Percentiles rank a stretch among this genome's conserved stretches.
Conservation (phyloP, 306 rosid species). For the Comarum palustre region DNA sequence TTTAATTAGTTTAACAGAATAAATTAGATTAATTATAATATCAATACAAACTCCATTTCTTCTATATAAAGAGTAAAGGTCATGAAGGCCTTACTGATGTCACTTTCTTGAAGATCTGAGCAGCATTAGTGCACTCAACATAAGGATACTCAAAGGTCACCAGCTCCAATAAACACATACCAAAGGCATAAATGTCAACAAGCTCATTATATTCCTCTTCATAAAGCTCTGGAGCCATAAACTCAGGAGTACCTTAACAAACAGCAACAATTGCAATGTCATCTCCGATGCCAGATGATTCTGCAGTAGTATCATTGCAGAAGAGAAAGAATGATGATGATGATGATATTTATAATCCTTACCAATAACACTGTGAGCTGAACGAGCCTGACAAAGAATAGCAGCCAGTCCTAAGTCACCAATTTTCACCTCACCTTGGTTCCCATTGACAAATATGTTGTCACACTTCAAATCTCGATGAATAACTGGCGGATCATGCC, state of each 20-base stretch:
- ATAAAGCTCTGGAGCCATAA: constrained; percentile 98
- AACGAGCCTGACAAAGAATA: constrained; percentile 79
- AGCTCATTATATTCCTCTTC: constrained; percentile 97
- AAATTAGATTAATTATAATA: constrained; percentile 2
- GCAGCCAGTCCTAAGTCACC: constrained; percentile 97
- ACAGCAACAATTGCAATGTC: constrained; percentile 20
- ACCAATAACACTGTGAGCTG: constrained; percentile 98
- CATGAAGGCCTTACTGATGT: constrained; percentile 63
- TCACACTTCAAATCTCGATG: constrained; percentile 99
- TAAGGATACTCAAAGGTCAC: constrained; percentile 94
- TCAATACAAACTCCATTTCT: constrained; percentile 13
- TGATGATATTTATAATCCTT: constrained; percentile 27
- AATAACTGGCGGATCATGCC: constrained; percentile 88
- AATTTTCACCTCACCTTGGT: constrained; percentile 97
- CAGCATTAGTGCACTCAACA: constrained; percentile 88
- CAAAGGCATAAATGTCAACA: constrained; percentile 95
- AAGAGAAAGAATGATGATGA: constrained; percentile 12
- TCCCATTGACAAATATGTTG: constrained; percentile 93
- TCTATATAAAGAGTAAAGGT: constrained; percentile 20
- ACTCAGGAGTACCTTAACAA: constrained; percentile 84
- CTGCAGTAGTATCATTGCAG: constrained; percentile 1
- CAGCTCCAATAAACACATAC: constrained; percentile 95
- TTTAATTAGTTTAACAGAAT: background rate
- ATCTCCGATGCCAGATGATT: constrained; percentile 17
- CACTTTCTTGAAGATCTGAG: constrained; percentile 99